Conservation (phyloP, 2,329 filamentous ascomycete species). For the Dactylellina parvicollis region DNA sequence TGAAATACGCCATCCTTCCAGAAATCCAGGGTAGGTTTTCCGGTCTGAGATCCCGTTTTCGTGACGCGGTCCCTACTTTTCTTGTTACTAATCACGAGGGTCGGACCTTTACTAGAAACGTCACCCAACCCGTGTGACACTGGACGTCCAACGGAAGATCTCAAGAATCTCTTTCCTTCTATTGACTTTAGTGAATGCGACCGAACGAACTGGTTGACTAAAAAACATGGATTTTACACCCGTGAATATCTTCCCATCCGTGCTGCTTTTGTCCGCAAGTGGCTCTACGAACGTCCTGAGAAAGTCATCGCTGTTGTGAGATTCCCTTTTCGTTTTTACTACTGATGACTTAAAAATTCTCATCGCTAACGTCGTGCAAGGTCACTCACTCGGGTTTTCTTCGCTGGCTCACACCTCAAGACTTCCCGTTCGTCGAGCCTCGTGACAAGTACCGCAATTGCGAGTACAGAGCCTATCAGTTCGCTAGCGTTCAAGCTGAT, state of each 20-base stretch:
- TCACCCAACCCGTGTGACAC: conserved; percentile 47
- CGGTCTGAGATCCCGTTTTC: too few relatives aligned
- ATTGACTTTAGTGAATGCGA: conserved; percentile 42
- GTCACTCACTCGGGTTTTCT: conserved; percentile 49
- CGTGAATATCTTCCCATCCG: conserved; percentile 37
- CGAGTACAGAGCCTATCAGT: conserved; percentile 36
- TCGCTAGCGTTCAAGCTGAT: conserved; percentile 22
- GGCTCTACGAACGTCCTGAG: conserved; percentile 40
- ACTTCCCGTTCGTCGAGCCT: conserved; percentile 41
- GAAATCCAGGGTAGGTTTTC: conserved; percentile 42
- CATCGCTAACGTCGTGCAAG: neutral
- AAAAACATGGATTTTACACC: conserved; percentile 47
- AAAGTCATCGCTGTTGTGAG: conserved; percentile 50
- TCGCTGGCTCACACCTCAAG: conserved; percentile 44
- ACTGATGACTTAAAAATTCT: neutral
- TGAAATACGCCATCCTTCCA: conserved; percentile 25
- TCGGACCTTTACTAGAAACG: conserved; percentile 17
- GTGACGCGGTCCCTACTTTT: neutral
- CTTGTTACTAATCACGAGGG: neutral
- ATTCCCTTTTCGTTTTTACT: neutral
- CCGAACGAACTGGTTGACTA: conserved; percentile 39
- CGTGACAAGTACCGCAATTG: conserved; percentile 49
- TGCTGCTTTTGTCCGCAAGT: conserved; percentile 42
- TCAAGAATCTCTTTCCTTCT: conserved; percentile 10
- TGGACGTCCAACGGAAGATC: conserved; percentile 20